Evolutionary conservation across 2,329 filamentous ascomycete species (phyloP), one percentile per base, ranked within the genome.

Genomic region (Aspergillus intermedius): DNA sequence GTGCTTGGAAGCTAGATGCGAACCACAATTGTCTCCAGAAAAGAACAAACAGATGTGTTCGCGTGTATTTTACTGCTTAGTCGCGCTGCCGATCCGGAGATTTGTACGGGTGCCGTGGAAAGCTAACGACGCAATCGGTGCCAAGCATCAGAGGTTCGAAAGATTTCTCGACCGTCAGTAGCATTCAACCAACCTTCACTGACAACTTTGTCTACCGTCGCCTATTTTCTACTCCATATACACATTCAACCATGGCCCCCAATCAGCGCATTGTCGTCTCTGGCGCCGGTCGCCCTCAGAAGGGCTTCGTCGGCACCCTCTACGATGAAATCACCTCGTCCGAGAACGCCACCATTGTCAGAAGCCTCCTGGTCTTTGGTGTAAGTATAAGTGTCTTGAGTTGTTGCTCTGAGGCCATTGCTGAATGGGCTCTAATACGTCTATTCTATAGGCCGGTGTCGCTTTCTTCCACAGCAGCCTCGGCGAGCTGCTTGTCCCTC

Each of bases 331-430:
- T 87, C 61, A 86, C 82, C 48, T 78, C 79, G 23, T 69, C 83
- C 30, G 84, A 88, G 63, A 87, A 88, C 69, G 77, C 81, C 44
- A 78, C 82, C 49, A 78, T 87, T 49, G 83, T 87, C 51, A 78
- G 81, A 60, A 86, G 83, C 63, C 71, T 87, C 57, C 75, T 80
- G 54, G 67, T 86, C 59, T 87, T 87, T 63, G 83, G 82, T 48
- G 83, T 87, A 76, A 65, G 83, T 74, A 21, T 12, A 21, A 30
- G 10, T 40, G 37, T 19, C 10, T 9, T 22, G 25, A 41, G 22
- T 41, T 41, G 22, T 34, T 50, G 56, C 42, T 32, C 42, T 40
- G 19, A 28, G 15, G 10, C 23, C 48, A 19, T 23, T n/a, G 22
- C 34, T 15, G 35, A 13, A 35, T 34, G 6, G 17, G 17, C 25